Conservation (phyloP, 768 basidiomycete genomes). For the Pleurotus sapidus region DNA sequence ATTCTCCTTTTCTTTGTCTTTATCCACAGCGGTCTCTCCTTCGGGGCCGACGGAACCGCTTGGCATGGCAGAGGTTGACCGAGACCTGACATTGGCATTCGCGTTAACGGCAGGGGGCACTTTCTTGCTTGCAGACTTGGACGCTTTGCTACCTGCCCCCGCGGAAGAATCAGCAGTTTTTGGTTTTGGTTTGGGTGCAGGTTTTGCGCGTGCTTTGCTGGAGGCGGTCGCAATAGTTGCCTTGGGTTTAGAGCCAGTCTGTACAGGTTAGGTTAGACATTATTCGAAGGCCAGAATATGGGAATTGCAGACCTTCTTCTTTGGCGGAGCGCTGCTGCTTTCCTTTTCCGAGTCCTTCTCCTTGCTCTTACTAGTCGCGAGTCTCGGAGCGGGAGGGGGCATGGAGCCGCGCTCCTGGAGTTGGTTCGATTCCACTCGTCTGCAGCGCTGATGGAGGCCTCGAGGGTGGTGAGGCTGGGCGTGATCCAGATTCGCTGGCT, state of each 20-base stretch:
- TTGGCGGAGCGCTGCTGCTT: constrained; percentile 27
- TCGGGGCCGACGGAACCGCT: constrained; percentile 36
- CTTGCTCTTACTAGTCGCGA: constrained; percentile 22
- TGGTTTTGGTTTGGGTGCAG: constrained; percentile 29
- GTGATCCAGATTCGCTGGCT: neutral
- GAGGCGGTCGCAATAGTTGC: constrained; percentile 17
- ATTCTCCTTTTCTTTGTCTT: constrained; percentile 39
- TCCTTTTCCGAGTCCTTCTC: constrained; percentile 23
- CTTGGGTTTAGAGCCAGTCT: constrained; percentile 17
- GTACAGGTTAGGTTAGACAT: constrained; percentile 2
- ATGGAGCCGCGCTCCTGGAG: constrained; percentile 54
- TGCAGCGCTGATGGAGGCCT: constrained; percentile 10
- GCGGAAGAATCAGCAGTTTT: constrained; percentile 17
- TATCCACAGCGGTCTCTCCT: constrained; percentile 32
- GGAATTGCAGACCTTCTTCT: constrained; percentile 40
- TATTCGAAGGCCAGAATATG: constrained; percentile 16
- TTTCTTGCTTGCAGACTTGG: constrained; percentile 30
- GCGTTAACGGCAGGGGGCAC: constrained; percentile 12
- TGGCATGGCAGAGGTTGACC: constrained; percentile 72
- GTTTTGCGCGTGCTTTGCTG: constrained; percentile 25
- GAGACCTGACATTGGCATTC: constrained; percentile 48
- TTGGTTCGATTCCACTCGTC: constrained; percentile 12
- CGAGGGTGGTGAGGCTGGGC: constrained; percentile 12
- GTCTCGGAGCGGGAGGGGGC: constrained; percentile 46
- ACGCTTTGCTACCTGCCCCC: constrained; percentile 15